Base-by-base conservation (phyloP, 169 alveolate genomes). In the Blepharisma undulans region DNA sequence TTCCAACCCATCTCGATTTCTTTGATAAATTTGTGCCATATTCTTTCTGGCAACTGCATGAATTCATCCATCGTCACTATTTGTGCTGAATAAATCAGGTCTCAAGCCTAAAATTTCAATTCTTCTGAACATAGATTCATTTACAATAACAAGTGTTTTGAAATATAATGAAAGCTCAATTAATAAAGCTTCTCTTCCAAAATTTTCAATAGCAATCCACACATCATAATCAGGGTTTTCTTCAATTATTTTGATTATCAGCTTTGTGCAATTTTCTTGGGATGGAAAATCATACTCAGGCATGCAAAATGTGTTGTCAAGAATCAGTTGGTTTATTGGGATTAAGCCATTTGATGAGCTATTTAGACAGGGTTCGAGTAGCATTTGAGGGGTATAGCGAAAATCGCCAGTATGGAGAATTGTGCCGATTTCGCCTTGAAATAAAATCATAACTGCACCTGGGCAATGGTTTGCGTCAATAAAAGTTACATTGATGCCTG, bases 341-440 rank as follows among this genome's bases (percentile, higher is more conserved):
- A 96, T 91, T 18, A 92, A 21, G 66, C 72, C 25, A 77, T 93
- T 76, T 78, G 77, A 33, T 7, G 94, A 90, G 78, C 82, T 85
- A 32, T 81, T 33, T 88, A 95, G 86, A 60, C 94, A 76, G 90
- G 90, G 66, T 27, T 94, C 76, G 0, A 88, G 74, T 19, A 96
- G 88, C 93, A 96, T 94, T 14, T 59, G 25, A 22, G 88, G 89
- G 25, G 88, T 89, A 86, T 90, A 96, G 74, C 98, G 74, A 79
- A 96, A 96, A 91, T 96, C 98, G 8, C 98, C 98, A 16, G 97
- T 96, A 82, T 94, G 96, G 3, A 96, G 74, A 27, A 94, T 93
- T 22, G 93, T 96, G 16, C 98, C 98, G 95, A 93, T 94, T 30
- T 94, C 92, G 22, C 98, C 97, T 89, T 90, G 60, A 86, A 96